Evolutionary conservation across 75 land plant species (phyloP).

Genomic region (Chamaecyparis obtusa): DNA sequence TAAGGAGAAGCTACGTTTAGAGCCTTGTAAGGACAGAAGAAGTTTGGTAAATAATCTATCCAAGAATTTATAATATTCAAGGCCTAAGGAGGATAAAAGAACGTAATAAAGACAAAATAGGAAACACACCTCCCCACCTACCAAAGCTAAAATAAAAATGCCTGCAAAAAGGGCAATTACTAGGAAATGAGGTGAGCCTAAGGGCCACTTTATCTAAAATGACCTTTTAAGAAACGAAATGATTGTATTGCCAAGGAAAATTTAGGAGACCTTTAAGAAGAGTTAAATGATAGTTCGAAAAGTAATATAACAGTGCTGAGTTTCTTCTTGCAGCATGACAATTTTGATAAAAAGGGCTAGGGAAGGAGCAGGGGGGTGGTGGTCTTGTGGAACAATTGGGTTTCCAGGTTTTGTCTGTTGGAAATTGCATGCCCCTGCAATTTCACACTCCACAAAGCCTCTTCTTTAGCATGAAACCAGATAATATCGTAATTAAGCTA

Average conservation of each 20-base stretch:
- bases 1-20: not conserved
- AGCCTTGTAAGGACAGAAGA: not conserved
- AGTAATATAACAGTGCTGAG: not conserved
- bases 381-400: not conserved
- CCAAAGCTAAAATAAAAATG: not conserved
- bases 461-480: no score
- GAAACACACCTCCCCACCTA: not conserved
- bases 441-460: no score
- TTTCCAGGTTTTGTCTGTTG: not conserved
- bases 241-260: not conserved
- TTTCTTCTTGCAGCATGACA: not conserved
- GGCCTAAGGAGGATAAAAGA: not conserved
- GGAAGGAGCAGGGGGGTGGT: not conserved
- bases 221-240: not conserved
- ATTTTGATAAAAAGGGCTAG: not conserved
- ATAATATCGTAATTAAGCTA: no score
- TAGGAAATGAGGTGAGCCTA: not conserved
- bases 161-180: not conserved
- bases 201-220: not conserved
- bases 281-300: not conserved
- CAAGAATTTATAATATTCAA: not conserved
- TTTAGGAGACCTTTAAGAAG: not conserved
- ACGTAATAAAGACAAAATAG: not conserved
- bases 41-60: not conserved
- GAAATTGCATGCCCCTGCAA: no score